Evolutionary conservation across 2,329 filamentous ascomycete species (phyloP).

Genomic region (Xylariomycetidae sp.): DNA sequence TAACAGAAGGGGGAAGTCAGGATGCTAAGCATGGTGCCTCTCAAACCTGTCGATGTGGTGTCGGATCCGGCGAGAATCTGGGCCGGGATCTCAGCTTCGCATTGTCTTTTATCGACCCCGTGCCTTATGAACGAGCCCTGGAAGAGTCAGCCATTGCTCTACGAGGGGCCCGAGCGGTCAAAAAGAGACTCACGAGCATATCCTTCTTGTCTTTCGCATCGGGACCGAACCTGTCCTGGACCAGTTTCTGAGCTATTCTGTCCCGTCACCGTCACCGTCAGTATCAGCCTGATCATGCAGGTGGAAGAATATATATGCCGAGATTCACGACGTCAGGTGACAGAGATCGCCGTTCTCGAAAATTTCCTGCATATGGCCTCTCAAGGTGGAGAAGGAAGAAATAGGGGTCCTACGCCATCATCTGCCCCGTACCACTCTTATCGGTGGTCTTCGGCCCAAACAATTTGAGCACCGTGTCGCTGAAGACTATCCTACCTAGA

Average conservation of each 20-base stretch:
- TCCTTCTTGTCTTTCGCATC: conserved; percentile 39
- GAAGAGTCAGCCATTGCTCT: neutral
- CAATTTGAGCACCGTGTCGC: conserved; percentile 10
- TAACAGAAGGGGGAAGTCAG: conserved; percentile 39
- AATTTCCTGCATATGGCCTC: neutral
- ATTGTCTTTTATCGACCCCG: conserved; percentile 10
- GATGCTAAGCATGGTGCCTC: conserved; percentile 41
- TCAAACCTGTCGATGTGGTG: conserved; percentile 44
- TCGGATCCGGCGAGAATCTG: conserved; percentile 43
- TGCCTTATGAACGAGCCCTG: conserved; percentile 17
- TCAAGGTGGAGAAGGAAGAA: neutral
- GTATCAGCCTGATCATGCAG: too few species aligned
- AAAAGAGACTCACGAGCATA: conserved; percentile 37
- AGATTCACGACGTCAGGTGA: too few species aligned
- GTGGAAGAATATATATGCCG: too few species aligned
- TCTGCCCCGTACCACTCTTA: conserved; percentile 16
- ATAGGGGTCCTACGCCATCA: conserved; percentile 9
- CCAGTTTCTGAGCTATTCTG: too few species aligned
- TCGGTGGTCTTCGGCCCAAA: conserved; percentile 21
- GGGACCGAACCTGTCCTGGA: conserved; percentile 37
- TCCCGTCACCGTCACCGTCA: too few species aligned
- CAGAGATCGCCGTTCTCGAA: too few species aligned
- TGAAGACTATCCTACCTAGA: conserved; percentile 16
- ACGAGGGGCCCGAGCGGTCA: neutral
- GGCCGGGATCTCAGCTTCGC: conserved; percentile 15